These are phyloP conservation scores for Exserohilum rostratum DNA, from an alignment of 2,329 filamentous ascomycete species.

Conservation along the genomic window DNA sequence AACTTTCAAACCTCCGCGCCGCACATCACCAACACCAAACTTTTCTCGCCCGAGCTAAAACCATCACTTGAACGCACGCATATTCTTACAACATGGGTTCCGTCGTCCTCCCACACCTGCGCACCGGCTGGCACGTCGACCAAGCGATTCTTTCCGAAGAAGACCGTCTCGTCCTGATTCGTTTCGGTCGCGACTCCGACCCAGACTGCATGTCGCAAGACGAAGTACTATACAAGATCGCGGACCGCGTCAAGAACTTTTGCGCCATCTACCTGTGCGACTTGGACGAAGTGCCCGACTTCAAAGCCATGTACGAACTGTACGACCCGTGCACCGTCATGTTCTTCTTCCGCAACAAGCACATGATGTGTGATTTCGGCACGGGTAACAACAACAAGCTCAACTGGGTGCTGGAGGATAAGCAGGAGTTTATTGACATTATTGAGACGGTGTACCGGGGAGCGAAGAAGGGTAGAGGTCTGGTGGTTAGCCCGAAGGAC, in stretches of 20 bases:
- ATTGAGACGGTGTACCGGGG: slow-evolving; percentile 97
- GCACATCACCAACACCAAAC: neutral
- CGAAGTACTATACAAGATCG: slow-evolving; percentile 93
- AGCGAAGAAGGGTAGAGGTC: slow-evolving; percentile 96
- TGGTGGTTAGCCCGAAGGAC: slow-evolving; percentile 93
- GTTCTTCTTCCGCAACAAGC: slow-evolving; percentile 98
- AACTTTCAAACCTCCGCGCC: neutral
- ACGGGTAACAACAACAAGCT: slow-evolving; percentile 99
- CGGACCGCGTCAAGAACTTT: slow-evolving; percentile 92
- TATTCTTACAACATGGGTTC: slow-evolving; percentile 66
- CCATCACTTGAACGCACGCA: neutral
- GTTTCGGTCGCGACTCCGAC: slow-evolving; percentile 88
- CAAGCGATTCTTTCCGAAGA: slow-evolving; percentile 82
- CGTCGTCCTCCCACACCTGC: slow-evolving; percentile 88
- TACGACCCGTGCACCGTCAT: slow-evolving; percentile 95
- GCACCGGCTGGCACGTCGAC: slow-evolving; percentile 96
- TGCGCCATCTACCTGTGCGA: slow-evolving; percentile 84
- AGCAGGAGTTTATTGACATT: slow-evolving; percentile 98
- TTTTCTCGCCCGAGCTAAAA: neutral
- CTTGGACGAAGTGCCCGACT: slow-evolving; percentile 68
- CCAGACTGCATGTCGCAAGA: slow-evolving; percentile 83
- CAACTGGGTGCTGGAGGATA: slow-evolving; percentile 95
- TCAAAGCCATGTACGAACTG: slow-evolving; percentile 92
- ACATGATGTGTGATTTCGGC: slow-evolving; percentile 96
- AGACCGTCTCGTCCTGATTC: slow-evolving; percentile 89